Evolutionary conservation across 192 early-diverging fungal species (phyloP), one percentile per base, ranked within the genome.

Genomic region (Coemansia aciculifera): DNA sequence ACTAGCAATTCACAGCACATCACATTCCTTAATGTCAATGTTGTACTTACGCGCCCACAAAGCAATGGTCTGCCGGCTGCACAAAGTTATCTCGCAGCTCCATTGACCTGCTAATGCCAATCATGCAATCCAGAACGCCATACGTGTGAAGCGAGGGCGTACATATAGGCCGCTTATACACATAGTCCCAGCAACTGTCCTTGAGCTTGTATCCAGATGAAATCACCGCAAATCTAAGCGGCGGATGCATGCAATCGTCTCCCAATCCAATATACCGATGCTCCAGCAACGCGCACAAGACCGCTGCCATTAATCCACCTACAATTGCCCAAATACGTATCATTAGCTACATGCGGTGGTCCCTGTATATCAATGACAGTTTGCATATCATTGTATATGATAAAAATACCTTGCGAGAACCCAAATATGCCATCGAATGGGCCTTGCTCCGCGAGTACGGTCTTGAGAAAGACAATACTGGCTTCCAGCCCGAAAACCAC

Each of bases 381-480:
- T 1, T 17, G 1, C 8, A 23, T 27, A 2, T 1, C 9, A 13
- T 10, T 13, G 29, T 31, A 1, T 1, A 31, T 57, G 19, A 23
- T 19, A 3, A 19, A 34, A 42, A 59, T 75, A 59, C 68, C 81
- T 71, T 84, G 81, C 1, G 77, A 79, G 31, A 84, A 84, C 2
- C 81, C 81, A 37, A 84, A 52, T 3, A 84, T 54, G 1, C 77
- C 81, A 51, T 84, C 81, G 59, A 79, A 84, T 43, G 81, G 81
- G 0, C 81, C 81, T 19, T 74, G 77, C 0, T 64, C 27, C 1
- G 64, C 46, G n/a, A 84, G 64, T 3, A 79, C 73, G 3, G 51
- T 29, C 31, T 63, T 59, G 7, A 84, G 61, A 43, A 59, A 68
- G 2, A 29, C 73, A 46, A 84, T 64, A 34, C 73, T 76, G 4